Evolutionary conservation across 768 basidiomycete species (phyloP).

Genomic region (Polyporus arcularius): DNA sequence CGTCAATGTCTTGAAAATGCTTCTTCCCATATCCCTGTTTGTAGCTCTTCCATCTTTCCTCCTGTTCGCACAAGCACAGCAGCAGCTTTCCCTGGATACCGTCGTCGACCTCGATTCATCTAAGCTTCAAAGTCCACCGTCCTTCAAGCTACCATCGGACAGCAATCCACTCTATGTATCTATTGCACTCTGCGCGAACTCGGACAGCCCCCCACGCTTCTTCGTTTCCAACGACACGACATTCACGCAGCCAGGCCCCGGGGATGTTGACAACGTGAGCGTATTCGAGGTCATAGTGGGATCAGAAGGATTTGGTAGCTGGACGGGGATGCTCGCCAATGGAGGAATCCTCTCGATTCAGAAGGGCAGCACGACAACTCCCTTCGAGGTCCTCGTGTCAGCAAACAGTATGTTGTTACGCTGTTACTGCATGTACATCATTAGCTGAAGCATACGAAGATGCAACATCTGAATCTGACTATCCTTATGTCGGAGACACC

Average conservation of each 20-base stretch:
- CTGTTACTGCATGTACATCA: not conserved
- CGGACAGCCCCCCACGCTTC: conserved; percentile 46
- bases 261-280: conserved; percentile 36
- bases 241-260: conserved; percentile 37
- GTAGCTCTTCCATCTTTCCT: conserved; percentile 22
- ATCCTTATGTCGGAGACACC: conserved; percentile 70
- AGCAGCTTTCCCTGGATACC: conserved; percentile 21
- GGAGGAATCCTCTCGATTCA: conserved; percentile 59
- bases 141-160: conserved; percentile 31
- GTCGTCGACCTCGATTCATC: conserved; percentile 18
- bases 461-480: not conserved
- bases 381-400: conserved; percentile 65
- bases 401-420: conserved; percentile 23
- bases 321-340: conserved; percentile 44
- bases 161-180: conserved; percentile 31
- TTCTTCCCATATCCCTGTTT: conserved; percentile 22
- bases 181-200: conserved; percentile 33
- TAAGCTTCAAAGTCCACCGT: conserved; percentile 19
- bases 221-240: conserved; percentile 57
- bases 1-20: not conserved
- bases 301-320: conserved; percentile 50
- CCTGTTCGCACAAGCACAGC: conserved; percentile 18
- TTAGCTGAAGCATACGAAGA: not conserved
- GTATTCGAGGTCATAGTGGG: conserved; percentile 49
- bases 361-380: conserved; percentile 33